phyloP scores from a whole-genome alignment of 176 grass and related monocot genomes.

The Chrysopogon serrulatus region DNA sequence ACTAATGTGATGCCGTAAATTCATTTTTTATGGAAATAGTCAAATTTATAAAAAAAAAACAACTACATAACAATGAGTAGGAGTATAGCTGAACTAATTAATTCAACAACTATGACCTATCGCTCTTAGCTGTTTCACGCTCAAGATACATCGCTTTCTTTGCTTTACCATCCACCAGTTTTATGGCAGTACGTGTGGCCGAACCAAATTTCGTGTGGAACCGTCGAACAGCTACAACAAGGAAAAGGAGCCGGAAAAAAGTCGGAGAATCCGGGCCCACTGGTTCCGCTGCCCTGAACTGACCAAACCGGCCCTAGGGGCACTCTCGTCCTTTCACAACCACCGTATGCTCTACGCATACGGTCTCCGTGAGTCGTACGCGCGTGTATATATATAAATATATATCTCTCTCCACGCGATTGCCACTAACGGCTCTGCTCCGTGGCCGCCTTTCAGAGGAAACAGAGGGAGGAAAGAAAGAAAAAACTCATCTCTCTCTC shows the following conservation, averaged over 20 bases:
- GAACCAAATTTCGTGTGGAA: not conserved
- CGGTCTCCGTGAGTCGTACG: not conserved
- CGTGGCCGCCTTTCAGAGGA: not conserved
- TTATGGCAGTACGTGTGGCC: not conserved
- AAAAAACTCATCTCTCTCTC: not conserved
- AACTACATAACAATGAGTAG: too few species aligned
- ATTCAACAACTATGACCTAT: not conserved
- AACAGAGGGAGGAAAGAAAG: not conserved
- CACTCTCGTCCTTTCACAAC: not conserved
- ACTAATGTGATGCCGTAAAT: too few species aligned
- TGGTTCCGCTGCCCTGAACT: not conserved
- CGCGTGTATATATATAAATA: not conserved
- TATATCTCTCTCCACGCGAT: not conserved
- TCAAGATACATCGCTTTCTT: not conserved
- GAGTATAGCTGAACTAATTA: too few species aligned
- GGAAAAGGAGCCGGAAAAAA: not conserved
- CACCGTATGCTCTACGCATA: constrained; percentile 1
- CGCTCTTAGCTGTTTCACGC: not conserved
- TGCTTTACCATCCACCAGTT: not conserved
- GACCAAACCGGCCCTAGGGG: not conserved
- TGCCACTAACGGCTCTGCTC: constrained; percentile 18
- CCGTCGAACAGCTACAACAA: not conserved
- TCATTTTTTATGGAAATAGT: too few species aligned
- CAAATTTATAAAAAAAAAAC: too few species aligned
- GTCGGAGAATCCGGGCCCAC: not conserved